Conservation (phyloP, 2,329 filamentous ascomycete species). For the Westerdykella ornata region DNA sequence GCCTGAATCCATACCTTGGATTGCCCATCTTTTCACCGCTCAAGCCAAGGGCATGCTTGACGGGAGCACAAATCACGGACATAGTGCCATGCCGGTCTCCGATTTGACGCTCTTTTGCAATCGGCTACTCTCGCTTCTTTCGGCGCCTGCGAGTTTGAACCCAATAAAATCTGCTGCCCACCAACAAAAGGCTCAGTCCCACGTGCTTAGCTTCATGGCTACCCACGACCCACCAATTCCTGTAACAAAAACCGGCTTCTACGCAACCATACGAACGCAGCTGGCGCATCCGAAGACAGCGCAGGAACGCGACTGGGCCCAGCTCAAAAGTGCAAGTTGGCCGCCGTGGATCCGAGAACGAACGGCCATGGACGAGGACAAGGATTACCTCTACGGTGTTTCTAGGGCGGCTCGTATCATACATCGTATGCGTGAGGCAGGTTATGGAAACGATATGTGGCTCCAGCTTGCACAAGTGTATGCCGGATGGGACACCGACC, state of each 20-base stretch:
- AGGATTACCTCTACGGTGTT: constrained; percentile 50
- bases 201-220: constrained; percentile 53
- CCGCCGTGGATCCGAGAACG: constrained; percentile 60
- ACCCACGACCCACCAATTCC: constrained; percentile 47
- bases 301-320: constrained; percentile 52
- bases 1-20: constrained; percentile 30
- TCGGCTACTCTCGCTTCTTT: constrained; percentile 43
- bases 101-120: constrained; percentile 44
- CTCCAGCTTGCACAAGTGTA: constrained; percentile 50
- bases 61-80: background rate
- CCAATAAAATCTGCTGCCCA: constrained; percentile 45
- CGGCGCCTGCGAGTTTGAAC: constrained; percentile 42
- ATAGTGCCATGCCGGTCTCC: too few relatives aligned
- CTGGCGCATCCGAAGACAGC: constrained; percentile 52
- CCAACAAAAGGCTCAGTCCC: constrained; percentile 54
- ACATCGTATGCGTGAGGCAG: constrained; percentile 53
- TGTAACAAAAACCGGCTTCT: constrained; percentile 53
- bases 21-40: constrained; percentile 21
- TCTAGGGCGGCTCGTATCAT: constrained; percentile 53
- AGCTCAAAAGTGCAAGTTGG: constrained; percentile 55
- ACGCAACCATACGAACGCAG: constrained; percentile 51
- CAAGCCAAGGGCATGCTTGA: constrained; percentile 18
- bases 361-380: constrained; percentile 54
- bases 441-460: constrained; percentile 48
- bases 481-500: constrained; percentile 57